phyloP scores from a whole-genome alignment of 768 basidiomycete genomes.

The Panaeolus cyanescens region DNA sequence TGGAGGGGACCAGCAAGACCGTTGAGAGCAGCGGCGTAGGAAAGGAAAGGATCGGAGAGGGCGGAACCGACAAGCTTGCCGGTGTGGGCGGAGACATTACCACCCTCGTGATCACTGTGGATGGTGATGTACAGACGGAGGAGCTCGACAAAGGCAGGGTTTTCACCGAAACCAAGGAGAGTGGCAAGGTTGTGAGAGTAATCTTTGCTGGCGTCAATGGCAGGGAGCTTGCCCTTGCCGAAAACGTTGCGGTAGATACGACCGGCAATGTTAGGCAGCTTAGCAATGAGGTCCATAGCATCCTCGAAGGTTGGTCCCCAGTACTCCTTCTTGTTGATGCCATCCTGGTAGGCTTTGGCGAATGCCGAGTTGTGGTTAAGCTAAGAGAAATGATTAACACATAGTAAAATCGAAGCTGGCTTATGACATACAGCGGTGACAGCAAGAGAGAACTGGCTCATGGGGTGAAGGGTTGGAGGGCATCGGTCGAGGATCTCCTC shows the following conservation, averaged over 20 bases:
- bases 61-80: conserved; percentile 94
- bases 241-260: conserved; percentile 90
- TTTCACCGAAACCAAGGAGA: conserved; percentile 90
- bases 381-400: conserved; percentile 32
- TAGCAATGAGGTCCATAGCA: conserved; percentile 91
- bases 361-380: conserved; percentile 96
- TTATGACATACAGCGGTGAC: conserved; percentile 76
- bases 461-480: conserved; percentile 93
- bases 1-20: conserved; percentile 97
- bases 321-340: conserved; percentile 93
- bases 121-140: conserved; percentile 96
- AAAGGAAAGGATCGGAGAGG: conserved; percentile 96
- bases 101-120: conserved; percentile 98
- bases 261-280: conserved; percentile 95
- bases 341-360: conserved; percentile 91
- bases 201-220: conserved; percentile 83
- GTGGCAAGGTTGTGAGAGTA: conserved; percentile 88
- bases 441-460: conserved; percentile 97
- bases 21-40: conserved; percentile 90
- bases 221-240: conserved; percentile 82
- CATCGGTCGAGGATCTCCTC: conserved; percentile 95
- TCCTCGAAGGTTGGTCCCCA: conserved; percentile 95
- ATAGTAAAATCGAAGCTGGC: conserved; percentile 2
- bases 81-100: conserved; percentile 96
- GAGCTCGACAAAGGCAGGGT: conserved; percentile 87